phyloP scores from a whole-genome alignment of 2,329 filamentous ascomycete genomes.

The Aureobasidium pullulans region DNA sequence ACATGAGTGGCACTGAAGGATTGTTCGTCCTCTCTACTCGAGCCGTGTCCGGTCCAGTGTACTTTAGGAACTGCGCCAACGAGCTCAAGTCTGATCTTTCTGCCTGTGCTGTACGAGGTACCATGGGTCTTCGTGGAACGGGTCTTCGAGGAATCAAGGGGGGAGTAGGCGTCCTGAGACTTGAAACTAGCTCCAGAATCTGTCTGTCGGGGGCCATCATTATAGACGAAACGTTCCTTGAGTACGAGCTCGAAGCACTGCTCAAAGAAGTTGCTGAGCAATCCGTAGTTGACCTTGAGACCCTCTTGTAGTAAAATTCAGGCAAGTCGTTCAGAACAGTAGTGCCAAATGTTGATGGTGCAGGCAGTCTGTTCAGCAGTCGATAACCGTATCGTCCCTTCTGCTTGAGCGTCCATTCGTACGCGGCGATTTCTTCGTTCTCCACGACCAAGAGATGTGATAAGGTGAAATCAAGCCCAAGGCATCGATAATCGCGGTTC shows the following conservation, averaged over 20 bases:
- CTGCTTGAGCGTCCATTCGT: constrained; percentile 3
- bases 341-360: neutral
- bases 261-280: neutral
- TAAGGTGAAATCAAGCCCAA: neutral
- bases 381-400: neutral
- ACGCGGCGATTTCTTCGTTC: constrained; percentile 1
- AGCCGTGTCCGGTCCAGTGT: neutral
- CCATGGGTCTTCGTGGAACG: neutral
- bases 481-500: neutral
- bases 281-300: too few species aligned
- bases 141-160: neutral
- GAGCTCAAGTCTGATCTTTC: neutral
- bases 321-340: neutral
- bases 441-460: neutral
- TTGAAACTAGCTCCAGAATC: neutral
- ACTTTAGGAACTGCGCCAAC: constrained; percentile 1
- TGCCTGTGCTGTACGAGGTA: neutral
- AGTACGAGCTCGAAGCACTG: neutral
- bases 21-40: neutral
- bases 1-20: neutral
- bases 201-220: neutral
- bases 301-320: neutral
- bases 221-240: neutral
- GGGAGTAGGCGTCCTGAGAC: neutral
- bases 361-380: constrained; percentile 1